Evolutionary conservation across 352 stramenopile species (phyloP).

Genomic region (Phytophthora multivora): DNA sequence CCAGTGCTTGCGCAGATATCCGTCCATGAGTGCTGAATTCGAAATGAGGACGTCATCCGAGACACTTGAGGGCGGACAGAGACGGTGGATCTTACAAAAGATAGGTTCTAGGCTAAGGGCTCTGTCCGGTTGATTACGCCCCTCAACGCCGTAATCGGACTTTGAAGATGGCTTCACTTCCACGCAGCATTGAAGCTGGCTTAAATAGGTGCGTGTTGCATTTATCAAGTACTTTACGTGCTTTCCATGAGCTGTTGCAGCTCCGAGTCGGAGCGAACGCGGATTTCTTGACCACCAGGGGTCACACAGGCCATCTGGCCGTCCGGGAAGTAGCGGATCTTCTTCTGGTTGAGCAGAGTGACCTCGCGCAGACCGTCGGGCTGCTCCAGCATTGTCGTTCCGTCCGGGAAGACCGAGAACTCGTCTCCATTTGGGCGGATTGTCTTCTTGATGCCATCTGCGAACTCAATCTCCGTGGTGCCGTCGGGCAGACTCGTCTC

Average conservation of each 20-base stretch:
- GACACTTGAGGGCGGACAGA: slow-evolving; percentile 10
- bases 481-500: slow-evolving; percentile 94
- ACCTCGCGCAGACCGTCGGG: slow-evolving; percentile 75
- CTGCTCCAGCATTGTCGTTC: slow-evolving; percentile 82
- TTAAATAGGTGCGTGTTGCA: slow-evolving; percentile 26
- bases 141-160: background rate
- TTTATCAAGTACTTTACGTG: slow-evolving; percentile 12
- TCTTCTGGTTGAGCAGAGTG: slow-evolving; percentile 73
- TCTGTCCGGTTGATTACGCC: slow-evolving; percentile 9
- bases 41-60: slow-evolving; percentile 14
- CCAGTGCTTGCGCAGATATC: slow-evolving; percentile 39
- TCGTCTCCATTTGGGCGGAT: slow-evolving; percentile 79
- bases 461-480: slow-evolving; percentile 94
- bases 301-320: slow-evolving; percentile 68
- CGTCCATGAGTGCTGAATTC: slow-evolving; percentile 8
- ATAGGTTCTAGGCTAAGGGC: background rate
- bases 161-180: background rate
- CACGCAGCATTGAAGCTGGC: background rate
- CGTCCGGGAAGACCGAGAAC: slow-evolving; percentile 82
- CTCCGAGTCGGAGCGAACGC: slow-evolving; percentile 68
- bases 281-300: slow-evolving; percentile 48
- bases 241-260: slow-evolving; percentile 62
- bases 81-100: slow-evolving; percentile 1
- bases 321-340: slow-evolving; percentile 78
- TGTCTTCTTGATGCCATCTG: slow-evolving; percentile 93